Base-by-base conservation (phyloP, 805 yeast genomes). In the Vanderwaltozyma verrucispora region DNA sequence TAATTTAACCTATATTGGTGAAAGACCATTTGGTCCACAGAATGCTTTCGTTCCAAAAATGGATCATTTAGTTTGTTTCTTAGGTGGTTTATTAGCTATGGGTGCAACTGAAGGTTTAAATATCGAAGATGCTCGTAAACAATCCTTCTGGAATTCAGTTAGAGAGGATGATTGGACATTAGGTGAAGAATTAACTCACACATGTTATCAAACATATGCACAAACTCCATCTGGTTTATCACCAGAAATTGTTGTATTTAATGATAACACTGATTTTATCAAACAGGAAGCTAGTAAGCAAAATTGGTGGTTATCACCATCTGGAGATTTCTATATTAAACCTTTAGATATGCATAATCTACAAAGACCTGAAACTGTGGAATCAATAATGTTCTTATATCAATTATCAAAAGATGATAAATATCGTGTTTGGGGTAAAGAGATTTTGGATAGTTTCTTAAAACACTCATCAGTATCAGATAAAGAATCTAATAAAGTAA, bases 351-450 rank as follows among this genome's bases (percentile, higher is more conserved):
- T 68, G 36, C 96, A 88, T 59, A 86, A 86, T 58, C 64, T 88
- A 44, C 96, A 87, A 63, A 71, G 96, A 47, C 96, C 96, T 1
- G 96, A 88, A 59, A 85, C 96, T 2, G 94, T 87, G 2, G 96
- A 88, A 61, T 79, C 94, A 1, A 65, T 88, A 30, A 88, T 80
- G 66, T 72, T 81, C 47, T 63, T 88, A 45, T 88, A 78, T 63
- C 75, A 87, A 47, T 66, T 86, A 46, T 83, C 95, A 1, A 78
- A 80, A 20, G 92, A 87, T 52, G 74, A 72, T 26, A 80, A 80
- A 51, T 87, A 85, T 58, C 73, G 96, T 49, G 71, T 77, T 52
- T 86, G 94, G 87, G 96, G 96, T 9, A 82, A 80, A 71, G 84
- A 82, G 53, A 83, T 88, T 25, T 83, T 87, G 61, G 67, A 75